phyloP scores from a whole-genome alignment of 176 grass and related monocot genomes.

The Thalia dealbata region DNA sequence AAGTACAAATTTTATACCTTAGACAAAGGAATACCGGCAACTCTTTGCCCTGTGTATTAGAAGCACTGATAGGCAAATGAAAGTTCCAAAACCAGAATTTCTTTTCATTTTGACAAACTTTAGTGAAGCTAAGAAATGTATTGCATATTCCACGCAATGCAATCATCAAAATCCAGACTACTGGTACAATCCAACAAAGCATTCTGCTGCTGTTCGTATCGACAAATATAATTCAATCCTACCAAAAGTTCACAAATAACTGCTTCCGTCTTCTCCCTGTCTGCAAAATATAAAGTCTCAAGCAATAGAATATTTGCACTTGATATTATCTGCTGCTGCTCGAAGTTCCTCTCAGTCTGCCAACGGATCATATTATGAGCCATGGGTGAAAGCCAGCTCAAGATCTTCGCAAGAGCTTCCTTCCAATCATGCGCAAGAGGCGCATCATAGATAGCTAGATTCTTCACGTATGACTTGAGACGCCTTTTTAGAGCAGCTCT shows the following conservation, averaged over 20 bases:
- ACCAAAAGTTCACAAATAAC: constrained; percentile 80
- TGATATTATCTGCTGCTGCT: constrained; percentile 74
- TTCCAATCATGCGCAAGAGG: constrained; percentile 87
- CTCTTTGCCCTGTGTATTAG: background rate
- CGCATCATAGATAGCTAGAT: constrained; percentile 71
- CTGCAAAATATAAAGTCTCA: constrained; percentile 71
- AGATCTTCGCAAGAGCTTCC: constrained; percentile 60
- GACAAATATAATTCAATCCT: constrained; percentile 86
- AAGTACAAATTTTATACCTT: background rate
- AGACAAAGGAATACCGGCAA: background rate
- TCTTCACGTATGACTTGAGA: constrained; percentile 47
- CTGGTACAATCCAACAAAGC: constrained; percentile 75
- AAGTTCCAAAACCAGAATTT: background rate
- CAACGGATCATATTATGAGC: constrained; percentile 78
- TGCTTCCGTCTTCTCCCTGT: constrained; percentile 60
- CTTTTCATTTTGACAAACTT: background rate
- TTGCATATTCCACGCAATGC: constrained; percentile 52
- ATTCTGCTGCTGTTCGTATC: constrained; percentile 90
- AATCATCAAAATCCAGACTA: constrained; percentile 83
- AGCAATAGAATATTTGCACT: constrained; percentile 52
- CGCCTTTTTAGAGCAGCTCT: constrained; percentile 33
- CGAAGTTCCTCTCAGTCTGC: constrained; percentile 82
- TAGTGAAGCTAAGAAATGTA: constrained; percentile 10
- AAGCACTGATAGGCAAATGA: background rate
- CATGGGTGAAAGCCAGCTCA: constrained; percentile 75